Evolutionary conservation across 2,329 filamentous ascomycete species (phyloP).

Genomic region (Myriangium duriaei): DNA sequence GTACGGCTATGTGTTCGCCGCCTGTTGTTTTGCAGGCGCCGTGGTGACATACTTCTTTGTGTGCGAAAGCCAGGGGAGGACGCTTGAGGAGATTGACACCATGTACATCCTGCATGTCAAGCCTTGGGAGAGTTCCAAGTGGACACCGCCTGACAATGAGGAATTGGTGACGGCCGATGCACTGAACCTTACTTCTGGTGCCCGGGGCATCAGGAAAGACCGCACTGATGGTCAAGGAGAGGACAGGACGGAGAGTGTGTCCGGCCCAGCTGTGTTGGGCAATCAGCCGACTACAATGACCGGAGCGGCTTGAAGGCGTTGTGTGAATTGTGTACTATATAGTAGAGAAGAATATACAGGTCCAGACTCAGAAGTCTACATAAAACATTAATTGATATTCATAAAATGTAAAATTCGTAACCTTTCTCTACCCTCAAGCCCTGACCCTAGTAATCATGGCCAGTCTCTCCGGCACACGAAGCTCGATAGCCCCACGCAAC

Average conservation of each 20-base stretch:
- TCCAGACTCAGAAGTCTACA: too few species aligned
- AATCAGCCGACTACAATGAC: constrained; percentile 15
- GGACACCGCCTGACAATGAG: constrained; percentile 21
- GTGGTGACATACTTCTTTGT: constrained; percentile 29
- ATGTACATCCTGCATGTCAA: constrained; percentile 27
- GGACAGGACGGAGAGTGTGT: constrained; percentile 11
- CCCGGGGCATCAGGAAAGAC: constrained; percentile 20
- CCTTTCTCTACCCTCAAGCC: background rate
- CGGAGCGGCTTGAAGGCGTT: constrained; percentile 9
- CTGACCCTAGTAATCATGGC: constrained; percentile 48
- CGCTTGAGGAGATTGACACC: constrained; percentile 29
- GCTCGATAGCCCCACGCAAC: constrained; percentile 44
- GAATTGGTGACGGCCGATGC: constrained; percentile 20
- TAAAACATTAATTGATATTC: too few species aligned
- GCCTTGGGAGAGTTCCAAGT: constrained; percentile 22
- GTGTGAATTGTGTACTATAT: background rate
- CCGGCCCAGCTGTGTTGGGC: constrained; percentile 12
- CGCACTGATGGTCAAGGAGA: constrained; percentile 15
- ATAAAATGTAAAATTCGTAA: too few species aligned
- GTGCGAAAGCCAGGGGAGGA: constrained; percentile 25
- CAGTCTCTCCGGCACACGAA: constrained; percentile 46
- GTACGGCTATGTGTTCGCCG: constrained; percentile 29
- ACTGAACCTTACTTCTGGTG: constrained; percentile 20
- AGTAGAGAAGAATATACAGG: background rate
- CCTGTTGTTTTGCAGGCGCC: constrained; percentile 22